Evolutionary conservation across 495 filamentous ascomycete species (phyloP).

Genomic region (Cetradonia linearis): DNA sequence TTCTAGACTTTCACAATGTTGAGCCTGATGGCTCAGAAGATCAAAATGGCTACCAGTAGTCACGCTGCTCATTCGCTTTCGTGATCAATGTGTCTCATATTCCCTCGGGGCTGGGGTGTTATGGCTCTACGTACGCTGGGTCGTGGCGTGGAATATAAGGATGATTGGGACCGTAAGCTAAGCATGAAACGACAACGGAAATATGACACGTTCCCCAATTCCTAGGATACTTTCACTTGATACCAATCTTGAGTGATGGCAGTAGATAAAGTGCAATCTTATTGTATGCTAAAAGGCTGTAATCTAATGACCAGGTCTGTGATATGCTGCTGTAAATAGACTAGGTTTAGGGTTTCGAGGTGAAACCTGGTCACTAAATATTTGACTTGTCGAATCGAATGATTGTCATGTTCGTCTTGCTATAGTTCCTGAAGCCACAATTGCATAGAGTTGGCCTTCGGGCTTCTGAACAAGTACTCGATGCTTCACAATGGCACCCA

Average conservation of each 20-base stretch:
- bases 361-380: background rate
- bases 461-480: background rate
- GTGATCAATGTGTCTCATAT: background rate
- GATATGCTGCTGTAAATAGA: background rate
- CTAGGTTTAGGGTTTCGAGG: background rate
- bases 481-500: constrained; percentile 16
- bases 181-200: constrained; percentile 2
- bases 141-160: constrained; percentile 7
- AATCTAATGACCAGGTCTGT: background rate
- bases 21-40: constrained; percentile 43
- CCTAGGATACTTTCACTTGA: constrained; percentile 4
- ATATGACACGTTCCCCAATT: background rate
- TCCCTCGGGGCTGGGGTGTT: constrained; percentile 1
- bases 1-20: constrained; percentile 96
- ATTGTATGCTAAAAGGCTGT: background rate
- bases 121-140: constrained; percentile 6
- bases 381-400: background rate
- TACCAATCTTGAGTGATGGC: constrained; percentile 10
- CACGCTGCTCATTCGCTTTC: background rate
- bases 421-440: background rate
- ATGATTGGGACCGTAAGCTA: background rate
- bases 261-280: too few species aligned
- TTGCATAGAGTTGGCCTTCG: background rate
- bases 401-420: background rate
- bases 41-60: constrained; percentile 28